Percentiles rank a stretch among this genome's conserved stretches.
phyloP scores from a whole-genome alignment of 2,329 filamentous ascomycete species.

The Talaromyces sp. region DNA sequence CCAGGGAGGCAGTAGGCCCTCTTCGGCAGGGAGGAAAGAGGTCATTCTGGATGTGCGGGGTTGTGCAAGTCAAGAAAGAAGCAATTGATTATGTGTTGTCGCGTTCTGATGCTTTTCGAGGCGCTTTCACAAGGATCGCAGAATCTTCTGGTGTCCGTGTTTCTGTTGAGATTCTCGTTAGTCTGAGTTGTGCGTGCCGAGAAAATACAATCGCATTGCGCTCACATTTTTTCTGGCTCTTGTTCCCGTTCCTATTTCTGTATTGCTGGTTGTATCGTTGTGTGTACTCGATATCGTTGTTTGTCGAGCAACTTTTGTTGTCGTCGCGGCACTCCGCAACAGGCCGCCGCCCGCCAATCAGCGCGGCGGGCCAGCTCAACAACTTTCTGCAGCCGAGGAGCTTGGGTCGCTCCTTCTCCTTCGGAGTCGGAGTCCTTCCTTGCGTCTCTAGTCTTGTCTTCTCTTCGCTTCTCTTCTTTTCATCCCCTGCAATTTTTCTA shows the following conservation, averaged over 20 bases:
- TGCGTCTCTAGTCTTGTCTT: background rate
- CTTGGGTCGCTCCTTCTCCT: background rate
- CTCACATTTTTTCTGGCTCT: background rate
- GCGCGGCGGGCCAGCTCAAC: background rate
- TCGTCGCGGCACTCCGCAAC: background rate
- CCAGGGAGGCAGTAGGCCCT: conserved; percentile 8
- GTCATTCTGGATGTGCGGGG: background rate
- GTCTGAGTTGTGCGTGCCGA: background rate
- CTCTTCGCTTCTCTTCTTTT: background rate
- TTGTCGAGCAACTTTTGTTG: background rate
- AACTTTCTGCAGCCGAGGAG: conserved; percentile 1
- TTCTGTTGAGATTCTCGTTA: background rate
- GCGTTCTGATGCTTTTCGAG: background rate
- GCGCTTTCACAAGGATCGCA: background rate
- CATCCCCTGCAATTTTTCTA: background rate
- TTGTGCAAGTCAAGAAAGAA: background rate
- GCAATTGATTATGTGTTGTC: background rate
- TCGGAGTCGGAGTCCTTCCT: background rate
- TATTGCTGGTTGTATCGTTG: background rate
- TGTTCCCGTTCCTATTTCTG: background rate
- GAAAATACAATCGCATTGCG: background rate
- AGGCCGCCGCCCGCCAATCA: background rate
- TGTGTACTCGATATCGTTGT: background rate
- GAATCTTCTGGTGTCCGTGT: background rate
- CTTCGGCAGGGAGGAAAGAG: background rate